Base-by-base conservation (phyloP, 495 filamentous ascomycete genomes). In the Xylaria bambusicola region DNA sequence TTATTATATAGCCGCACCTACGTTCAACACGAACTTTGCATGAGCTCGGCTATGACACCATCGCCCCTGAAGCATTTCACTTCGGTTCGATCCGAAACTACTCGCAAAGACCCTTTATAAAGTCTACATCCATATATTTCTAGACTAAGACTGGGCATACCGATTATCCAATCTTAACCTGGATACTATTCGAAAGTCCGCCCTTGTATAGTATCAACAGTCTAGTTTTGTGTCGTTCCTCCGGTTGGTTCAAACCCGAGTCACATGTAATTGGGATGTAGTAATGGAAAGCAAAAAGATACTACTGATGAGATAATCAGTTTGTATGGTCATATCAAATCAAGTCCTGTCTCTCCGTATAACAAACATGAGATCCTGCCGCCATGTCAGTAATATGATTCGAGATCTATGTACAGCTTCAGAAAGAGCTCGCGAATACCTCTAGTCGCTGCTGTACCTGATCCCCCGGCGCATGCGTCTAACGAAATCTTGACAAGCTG, bases 141-240 rank as follows among this genome's bases (percentile, higher is more conserved):
- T 33, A 20, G 13, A 35, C 23, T 56, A 61, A 44, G 56, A 58
- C 7, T 45, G 40, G 6, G 40, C 15, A 4, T 6, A 44, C 4
- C 4, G 6, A 6, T n/a, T 44, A 7, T 15, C 4, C 4, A 6
- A 3, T 4, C 18, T 15, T 3, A 15, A 44, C 13, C 40, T 44
- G 5, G 40, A 3, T 4, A 6, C 15, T 44, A 7, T 6, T 15
- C 4, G 13, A 44, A 44, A 15, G 4, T 6, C 13, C 4, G 4
- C 40, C 4, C 18, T 44, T 6, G 40, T 6, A 20, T 44, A 15
- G 42, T 78, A 77, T 52, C 70, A 74, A 46, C 69, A 76, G 24
- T 68, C 62, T 33, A 75, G 67, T 49, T 73, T 82, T 49, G 72
- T 64, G 0, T 62, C 66, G 0, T 58, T 70, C 15, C 38, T 73